Evolutionary conservation across 306 rosid species (phyloP), one percentile per base, ranked within the genome.

Genomic region (Trifolium repens): DNA sequence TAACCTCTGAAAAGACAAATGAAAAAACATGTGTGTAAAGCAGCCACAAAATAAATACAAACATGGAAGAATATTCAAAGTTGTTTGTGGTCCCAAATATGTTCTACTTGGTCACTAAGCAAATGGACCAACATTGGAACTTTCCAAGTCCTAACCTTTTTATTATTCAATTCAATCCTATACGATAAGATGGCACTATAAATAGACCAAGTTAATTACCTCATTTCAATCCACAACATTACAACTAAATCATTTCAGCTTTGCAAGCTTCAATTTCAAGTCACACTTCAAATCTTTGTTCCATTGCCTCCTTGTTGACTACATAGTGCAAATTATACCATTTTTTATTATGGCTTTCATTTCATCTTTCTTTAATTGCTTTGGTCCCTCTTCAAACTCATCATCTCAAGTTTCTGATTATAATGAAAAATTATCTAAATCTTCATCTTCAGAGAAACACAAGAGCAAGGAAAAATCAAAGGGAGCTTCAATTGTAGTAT

Each of bases 341-440:
- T 3, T 9, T 16, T 44, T 44, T 11, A 3, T 12, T 0, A 27
- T 78, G 83, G 26, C 70, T n/a, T 49, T 79, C 30, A 15, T 66
- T 10, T 69, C 73, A 40, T 5, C 24, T 0, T 40, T 80, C 62
- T 34, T 70, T 27, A 14, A n/a, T 53, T 81, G 84, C 65, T 71
- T 70, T 34, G 50, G 9, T 4, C 2, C 35, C 17, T 77, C 81
- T 0, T 57, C 63, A 1, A 24, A 57, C n/a, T 24, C n/a, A 37
- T 50, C 80, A 73, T 39, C 69, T 39, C 70, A 76, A 71, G 78
- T 75, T 7, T 70, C 63, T 32, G 64, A 81, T 22, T 2, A 75
- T 42, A 47, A 0, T 15, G 55, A 81, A 62, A 67, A 22, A 9
- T 17, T 7, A 10, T 3, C 3, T 27, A 81, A 70, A 75, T 8